These are phyloP conservation scores for Coix lacrymajobi DNA, from an alignment of 176 grass and related monocot species.

Conservation along the genomic window DNA sequence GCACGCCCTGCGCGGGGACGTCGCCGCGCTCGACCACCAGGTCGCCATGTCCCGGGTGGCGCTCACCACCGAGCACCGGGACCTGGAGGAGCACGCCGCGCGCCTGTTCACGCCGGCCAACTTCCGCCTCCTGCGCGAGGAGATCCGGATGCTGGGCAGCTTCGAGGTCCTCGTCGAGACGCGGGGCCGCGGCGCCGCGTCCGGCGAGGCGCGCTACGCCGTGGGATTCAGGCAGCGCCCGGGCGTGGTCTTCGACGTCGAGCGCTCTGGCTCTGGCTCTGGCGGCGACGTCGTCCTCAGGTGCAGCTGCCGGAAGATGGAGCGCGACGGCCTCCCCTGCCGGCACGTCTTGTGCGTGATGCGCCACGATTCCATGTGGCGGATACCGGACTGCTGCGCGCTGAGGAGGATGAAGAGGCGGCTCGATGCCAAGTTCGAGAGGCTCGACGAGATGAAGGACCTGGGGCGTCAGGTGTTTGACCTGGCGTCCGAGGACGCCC, in stretches of 20 bases:
- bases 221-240: not conserved
- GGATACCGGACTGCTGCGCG: not conserved
- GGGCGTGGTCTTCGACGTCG: not conserved
- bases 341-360: constrained; percentile 10
- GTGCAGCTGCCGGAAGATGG: constrained; percentile 31
- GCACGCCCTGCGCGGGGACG: not conserved
- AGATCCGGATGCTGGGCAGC: not conserved
- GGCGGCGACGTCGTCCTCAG: not conserved
- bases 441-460: not conserved
- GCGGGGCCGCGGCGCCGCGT: rapidly evolving
- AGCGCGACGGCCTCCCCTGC: constrained; percentile 26
- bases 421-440: not conserved
- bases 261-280: no score
- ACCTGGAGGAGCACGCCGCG: not conserved
- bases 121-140: constrained; percentile 7
- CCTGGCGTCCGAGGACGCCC: constrained; percentile 18
- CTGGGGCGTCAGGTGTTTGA: constrained; percentile 23
- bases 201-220: not conserved
- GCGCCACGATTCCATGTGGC: not conserved
- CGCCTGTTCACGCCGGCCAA: constrained; percentile 11
- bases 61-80: not conserved
- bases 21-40: not conserved
- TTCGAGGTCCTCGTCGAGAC: not conserved
- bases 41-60: not conserved
- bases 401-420: not conserved